Base-by-base conservation (phyloP, 768 basidiomycete genomes). In the Leccinum barrowsii region DNA sequence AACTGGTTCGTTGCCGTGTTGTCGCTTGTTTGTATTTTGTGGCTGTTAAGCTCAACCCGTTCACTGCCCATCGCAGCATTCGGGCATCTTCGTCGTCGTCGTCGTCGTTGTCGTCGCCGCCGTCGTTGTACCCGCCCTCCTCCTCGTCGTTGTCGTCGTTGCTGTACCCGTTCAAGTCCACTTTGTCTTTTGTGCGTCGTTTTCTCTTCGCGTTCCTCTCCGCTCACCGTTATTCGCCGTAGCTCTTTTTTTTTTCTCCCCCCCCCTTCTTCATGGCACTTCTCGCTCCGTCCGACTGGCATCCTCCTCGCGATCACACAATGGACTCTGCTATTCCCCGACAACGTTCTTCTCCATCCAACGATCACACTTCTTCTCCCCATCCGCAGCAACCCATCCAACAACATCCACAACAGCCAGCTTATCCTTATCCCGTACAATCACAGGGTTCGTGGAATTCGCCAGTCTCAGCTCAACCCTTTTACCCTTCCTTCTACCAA, bases 401-500 rank as follows among this genome's bases (percentile, higher is more conserved):
- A 2, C 67, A 70, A 40, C 55, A 64, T 24, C 21, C 78, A 22
- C 73, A 71, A 49, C 55, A 70, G 10, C 78, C 40, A 42, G n/a
- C 80, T 10, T 89, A 86, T 73, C 80, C 86, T 8, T 88, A 87
- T 72, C 85, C 87, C 24, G 80, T 87, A 40, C 85, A 85, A 63
- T 76, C 85, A 17, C 86, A 86, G 73, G 82, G 83, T 50, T 76
- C 79, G 63, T 90, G 89, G 89, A 85, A 84, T 21, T 83, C 85
- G 6, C 82, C 84, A 35, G 82, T 86, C 56, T 71, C 83, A 19
- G 83, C 85, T 28, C 82, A 84, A 56, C 88, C 88, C 46, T 90
- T 87, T 73, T 90, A 90, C 71, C 88, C 89, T 57, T 81, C 85
- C 30, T 89, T 85, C 73, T 90, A 86, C 74, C 86, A 87, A 82